Base-by-base conservation (phyloP, 148 eudicot species). In the Camellia lanceoleosa region DNA sequence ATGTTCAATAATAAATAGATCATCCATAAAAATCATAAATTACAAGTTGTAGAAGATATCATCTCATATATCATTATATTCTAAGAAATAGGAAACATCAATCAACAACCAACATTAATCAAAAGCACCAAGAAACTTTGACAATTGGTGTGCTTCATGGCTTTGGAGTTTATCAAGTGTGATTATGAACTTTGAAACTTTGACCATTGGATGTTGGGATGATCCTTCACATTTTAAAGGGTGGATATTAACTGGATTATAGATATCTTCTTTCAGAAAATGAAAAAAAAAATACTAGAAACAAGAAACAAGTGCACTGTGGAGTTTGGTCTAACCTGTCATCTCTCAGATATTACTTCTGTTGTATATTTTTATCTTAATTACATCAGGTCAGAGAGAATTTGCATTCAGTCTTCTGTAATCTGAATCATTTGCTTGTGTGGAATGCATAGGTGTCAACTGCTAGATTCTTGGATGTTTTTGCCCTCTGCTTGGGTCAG, bases 401-500 rank as follows among this genome's bases (percentile, higher is more conserved):
- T 44, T 18, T 64, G 6, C 49, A 11, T 72, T 44, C 64, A 47
- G 19, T 67, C 19, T 6, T 73, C 41, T 79, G 42, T 64, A 9
- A 10, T 71, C 20, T 71, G 51, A 54, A 74, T 74, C 38, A 68
- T 72, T 14, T 55, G 46, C n/a, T 80, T 15, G 16, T 71, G 51
- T 70, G 75, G 80, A 65, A 60, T 79, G 56, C 88, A 73, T 87
- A 95, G 97, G 87, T 90, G 67, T 82, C 86, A 88, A 91, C 93
- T 76, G 91, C 97, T 58, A 85, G 85, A 75, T 87, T 95, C 79
- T 86, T 95, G 87, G 99, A 95, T 81, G 88, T 87, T 66, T 88
- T 93, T 84, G 84, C 91, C 72, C 80, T 89, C 76, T 95, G 98
- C 85, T 85, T 95, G 83, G 86, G 97, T 79, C 97, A 93, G 84